Evolutionary conservation across 768 basidiomycete species (phyloP), one percentile per base, ranked within the genome.

Genomic region (Tricholoma matsutake): DNA sequence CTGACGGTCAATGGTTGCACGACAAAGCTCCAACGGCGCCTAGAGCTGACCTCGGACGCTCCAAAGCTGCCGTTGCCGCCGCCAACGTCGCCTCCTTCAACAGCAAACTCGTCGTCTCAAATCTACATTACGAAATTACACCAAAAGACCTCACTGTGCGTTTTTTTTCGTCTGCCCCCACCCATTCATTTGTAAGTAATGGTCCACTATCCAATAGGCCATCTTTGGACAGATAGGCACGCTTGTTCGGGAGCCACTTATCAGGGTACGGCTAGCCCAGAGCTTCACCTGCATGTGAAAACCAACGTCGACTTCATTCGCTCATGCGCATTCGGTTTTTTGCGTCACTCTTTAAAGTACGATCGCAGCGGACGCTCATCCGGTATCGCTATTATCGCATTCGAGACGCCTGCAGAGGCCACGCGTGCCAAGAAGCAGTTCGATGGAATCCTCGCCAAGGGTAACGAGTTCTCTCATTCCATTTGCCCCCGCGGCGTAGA

Each of bases 201-300:
- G n/a, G 29, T 61, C 52, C 58, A 64, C 22, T 43, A 43, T 51
- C 51, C 14, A 56, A 58, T 58, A 96, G 93, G 81, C 84, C 76
- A 93, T 96, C 67, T 96, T 96, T 82, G 91, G 92, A 69, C 86
- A 91, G 73, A 88, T 92, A 75, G 94, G 94, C 80, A 92, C 91
- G 79, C 86, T 96, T 76, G 83, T 92, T 71, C 88, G 92, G 76
- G 92, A 94, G 82, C 94, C 94, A 78, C 78, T 86, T 75, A 94
- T 96, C 76, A 92, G 91, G 89, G 94, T 96, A 94, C 89, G 94
- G 83, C 81, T 75, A 78, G 81, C 83, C 83, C 80, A 77, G 73
- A 81, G 75, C 81, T 83, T 82, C 83, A 82, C 85, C 73, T 86
- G 78, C 81, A 72, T 53, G 29, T 53, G 51, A 82, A 80, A 76